Conservation (phyloP, 2,329 filamentous ascomycete genomes). For the Fonsecaea pugnacius region DNA sequence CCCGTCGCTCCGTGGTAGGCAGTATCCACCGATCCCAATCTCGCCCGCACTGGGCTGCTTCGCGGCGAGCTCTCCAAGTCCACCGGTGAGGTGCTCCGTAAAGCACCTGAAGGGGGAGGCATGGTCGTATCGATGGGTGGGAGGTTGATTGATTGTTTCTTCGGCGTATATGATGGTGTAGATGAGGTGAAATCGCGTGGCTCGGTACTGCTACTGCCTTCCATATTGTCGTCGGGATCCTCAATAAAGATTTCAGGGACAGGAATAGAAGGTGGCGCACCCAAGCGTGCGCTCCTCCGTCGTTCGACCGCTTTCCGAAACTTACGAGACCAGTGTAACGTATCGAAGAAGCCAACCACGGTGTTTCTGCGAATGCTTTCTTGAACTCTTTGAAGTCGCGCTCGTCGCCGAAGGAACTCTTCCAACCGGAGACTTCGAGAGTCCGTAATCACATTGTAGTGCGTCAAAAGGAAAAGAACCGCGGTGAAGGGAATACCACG, state of each 20-base stretch:
- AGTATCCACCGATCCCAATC: slow-evolving; percentile 38
- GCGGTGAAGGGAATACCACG: slow-evolving; percentile 89
- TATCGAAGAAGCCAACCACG: slow-evolving; percentile 95
- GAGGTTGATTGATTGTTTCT: slow-evolving; percentile 27
- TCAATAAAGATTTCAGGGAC: slow-evolving; percentile 92
- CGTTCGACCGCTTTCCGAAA: slow-evolving; percentile 77
- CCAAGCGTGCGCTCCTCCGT: slow-evolving; percentile 77
- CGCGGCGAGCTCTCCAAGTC: slow-evolving; percentile 34
- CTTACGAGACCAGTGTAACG: slow-evolving; percentile 79
- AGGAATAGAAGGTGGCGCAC: slow-evolving; percentile 74
- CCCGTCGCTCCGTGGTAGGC: slow-evolving; percentile 43
- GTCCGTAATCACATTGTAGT: slow-evolving; percentile 98
- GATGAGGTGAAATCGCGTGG: slow-evolving; percentile 37
- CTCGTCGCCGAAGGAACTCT: slow-evolving; percentile 88
- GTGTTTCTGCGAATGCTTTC: slow-evolving; percentile 89
- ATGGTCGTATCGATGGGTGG: slow-evolving; percentile 37
- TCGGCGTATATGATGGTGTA: slow-evolving; percentile 29
- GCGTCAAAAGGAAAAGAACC: slow-evolving; percentile 91
- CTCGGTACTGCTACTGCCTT: slow-evolving; percentile 28
- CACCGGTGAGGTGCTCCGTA: slow-evolving; percentile 33
- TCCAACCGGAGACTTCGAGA: slow-evolving; percentile 94
- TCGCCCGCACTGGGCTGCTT: slow-evolving; percentile 33
- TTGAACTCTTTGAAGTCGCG: slow-evolving; percentile 88
- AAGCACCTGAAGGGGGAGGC: slow-evolving; percentile 32
- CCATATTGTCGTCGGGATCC: slow-evolving; percentile 62